phyloP scores from a whole-genome alignment of 2,329 filamentous ascomycete genomes.

The Pestalotiopsis sp. region DNA sequence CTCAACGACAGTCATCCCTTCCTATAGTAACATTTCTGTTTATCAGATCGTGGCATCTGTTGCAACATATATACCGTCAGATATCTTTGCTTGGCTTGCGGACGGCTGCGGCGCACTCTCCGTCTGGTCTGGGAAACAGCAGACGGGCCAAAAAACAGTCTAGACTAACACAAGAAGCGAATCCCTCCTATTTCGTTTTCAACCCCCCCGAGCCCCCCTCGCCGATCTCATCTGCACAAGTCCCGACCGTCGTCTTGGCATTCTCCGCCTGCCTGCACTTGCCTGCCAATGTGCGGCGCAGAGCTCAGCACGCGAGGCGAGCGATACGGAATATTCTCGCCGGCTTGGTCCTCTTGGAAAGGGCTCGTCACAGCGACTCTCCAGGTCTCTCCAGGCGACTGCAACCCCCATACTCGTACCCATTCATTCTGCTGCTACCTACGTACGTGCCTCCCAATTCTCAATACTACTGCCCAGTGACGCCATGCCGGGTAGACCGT shows the following conservation, averaged over 20 bases:
- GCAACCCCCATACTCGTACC: not conserved
- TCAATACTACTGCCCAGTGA: not conserved
- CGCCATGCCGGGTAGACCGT: not conserved
- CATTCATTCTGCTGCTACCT: too few species aligned
- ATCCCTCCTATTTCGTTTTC: not conserved
- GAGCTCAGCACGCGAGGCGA: not conserved
- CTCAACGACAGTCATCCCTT: not conserved
- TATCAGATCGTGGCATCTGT: slow-evolving; percentile 6
- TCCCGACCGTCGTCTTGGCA: not conserved
- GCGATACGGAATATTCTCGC: not conserved
- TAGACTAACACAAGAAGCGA: not conserved
- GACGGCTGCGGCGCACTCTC: not conserved
- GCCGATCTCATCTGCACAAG: not conserved
- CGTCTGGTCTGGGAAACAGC: not conserved
- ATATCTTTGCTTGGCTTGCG: not conserved
- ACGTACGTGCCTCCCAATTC: not conserved
- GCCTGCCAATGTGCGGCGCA: not conserved
- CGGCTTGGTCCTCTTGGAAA: not conserved
- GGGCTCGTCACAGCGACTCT: not conserved
- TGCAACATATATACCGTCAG: slow-evolving; percentile 5
- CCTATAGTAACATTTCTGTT: not conserved
- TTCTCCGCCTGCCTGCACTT: not conserved
- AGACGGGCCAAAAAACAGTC: not conserved
- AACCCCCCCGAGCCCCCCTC: not conserved
- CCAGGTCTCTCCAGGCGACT: not conserved